phyloP scores from a whole-genome alignment of 176 grass and related monocot genomes.

The Alopecurus myosuroides region DNA sequence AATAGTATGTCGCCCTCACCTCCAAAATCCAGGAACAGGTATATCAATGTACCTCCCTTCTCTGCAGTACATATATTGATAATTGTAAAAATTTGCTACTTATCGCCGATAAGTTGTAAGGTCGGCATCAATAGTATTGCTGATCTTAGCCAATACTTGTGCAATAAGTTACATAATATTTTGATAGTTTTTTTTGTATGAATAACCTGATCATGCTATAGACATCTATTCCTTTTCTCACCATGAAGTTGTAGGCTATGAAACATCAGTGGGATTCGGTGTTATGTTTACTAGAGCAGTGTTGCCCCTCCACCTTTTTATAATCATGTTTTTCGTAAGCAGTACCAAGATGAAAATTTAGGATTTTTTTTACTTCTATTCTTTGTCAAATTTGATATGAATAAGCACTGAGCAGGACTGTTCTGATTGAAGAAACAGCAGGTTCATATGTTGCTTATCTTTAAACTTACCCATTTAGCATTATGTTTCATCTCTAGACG shows the following conservation, averaged over 20 bases:
- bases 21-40: slow-evolving; percentile 68
- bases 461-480: slow-evolving; percentile 71
- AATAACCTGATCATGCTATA: background rate
- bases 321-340: background rate
- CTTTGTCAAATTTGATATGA: slow-evolving; percentile 36
- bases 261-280: background rate
- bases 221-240: background rate
- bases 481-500: slow-evolving; percentile 94
- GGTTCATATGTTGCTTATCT: slow-evolving; percentile 49
- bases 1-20: slow-evolving; percentile 59
- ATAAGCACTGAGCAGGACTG: slow-evolving; percentile 48
- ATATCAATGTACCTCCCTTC: slow-evolving; percentile 1
- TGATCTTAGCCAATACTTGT: slow-evolving; percentile 3
- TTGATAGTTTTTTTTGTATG: slow-evolving; percentile 12
- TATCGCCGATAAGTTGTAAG: slow-evolving; percentile 1
- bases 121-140: background rate
- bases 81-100: background rate
- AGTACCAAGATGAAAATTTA: slow-evolving; percentile 2
- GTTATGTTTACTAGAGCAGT: slow-evolving; percentile 7
- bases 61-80: background rate
- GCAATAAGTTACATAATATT: background rate
- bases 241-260: background rate
- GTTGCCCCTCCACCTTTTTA: background rate
- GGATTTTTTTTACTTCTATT: slow-evolving; percentile 6
- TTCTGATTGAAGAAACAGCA: slow-evolving; percentile 55